Percentiles rank a stretch among this genome's conserved stretches.
phyloP scores from a whole-genome alignment of 208 protist species.

The Leptomonas pyrrhocoris region DNA sequence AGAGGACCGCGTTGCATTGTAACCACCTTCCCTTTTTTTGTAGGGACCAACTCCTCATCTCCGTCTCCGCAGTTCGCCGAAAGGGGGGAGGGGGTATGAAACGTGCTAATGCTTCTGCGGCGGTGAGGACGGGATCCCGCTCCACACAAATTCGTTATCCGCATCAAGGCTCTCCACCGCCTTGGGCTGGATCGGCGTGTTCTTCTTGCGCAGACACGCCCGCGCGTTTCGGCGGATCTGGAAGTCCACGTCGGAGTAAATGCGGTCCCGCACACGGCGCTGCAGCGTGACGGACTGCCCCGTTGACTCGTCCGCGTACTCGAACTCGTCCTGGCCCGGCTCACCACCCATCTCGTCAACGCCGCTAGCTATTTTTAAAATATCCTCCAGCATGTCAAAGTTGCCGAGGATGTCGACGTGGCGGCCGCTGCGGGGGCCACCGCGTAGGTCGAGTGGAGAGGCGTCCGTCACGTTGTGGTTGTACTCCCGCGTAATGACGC shows the following conservation, averaged over 20 bases:
- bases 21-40: no score
- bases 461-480: slow-evolving; percentile 43
- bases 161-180: slow-evolving; percentile 16
- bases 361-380: slow-evolving; percentile 78
- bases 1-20: no score
- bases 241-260: slow-evolving; percentile 75
- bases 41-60: no score
- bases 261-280: slow-evolving; percentile 53
- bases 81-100: no score
- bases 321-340: slow-evolving; percentile 25
- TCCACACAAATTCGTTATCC: slow-evolving; percentile 30
- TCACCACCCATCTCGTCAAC: slow-evolving; percentile 45
- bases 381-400: slow-evolving; percentile 74
- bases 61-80: neutral
- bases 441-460: slow-evolving; percentile 60
- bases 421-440: slow-evolving; percentile 61
- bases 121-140: slow-evolving; percentile 6
- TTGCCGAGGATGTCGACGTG: slow-evolving; percentile 93
- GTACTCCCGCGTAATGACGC: slow-evolving; percentile 87
- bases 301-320: slow-evolving; percentile 16
- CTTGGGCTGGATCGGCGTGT: slow-evolving; percentile 34
- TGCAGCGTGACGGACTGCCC: slow-evolving; percentile 18
- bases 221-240: slow-evolving; percentile 37
- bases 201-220: slow-evolving; percentile 47
- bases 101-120: slow-evolving; percentile 15